These are phyloP conservation scores for Alternaria infectoria DNA, from an alignment of 2,329 filamentous ascomycete species.

Conservation along the genomic window DNA sequence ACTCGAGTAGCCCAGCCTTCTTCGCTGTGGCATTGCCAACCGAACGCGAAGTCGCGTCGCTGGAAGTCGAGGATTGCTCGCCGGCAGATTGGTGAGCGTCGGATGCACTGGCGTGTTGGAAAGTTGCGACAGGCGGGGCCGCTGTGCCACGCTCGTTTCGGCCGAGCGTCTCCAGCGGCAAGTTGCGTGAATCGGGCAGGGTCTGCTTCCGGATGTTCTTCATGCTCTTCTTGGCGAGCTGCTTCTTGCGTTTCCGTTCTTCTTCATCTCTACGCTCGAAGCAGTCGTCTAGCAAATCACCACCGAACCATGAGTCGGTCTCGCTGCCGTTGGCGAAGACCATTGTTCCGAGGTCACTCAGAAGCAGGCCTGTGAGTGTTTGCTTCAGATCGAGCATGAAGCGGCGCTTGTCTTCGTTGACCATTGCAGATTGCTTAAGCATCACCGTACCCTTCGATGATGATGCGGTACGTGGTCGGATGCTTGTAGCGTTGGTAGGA, in stretches of 20 bases:
- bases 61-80: conserved; percentile 54
- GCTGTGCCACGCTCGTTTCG: conserved; percentile 50
- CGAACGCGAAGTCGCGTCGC: conserved; percentile 52
- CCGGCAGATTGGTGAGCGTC: conserved; percentile 52
- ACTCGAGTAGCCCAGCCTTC: conserved; percentile 61
- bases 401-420: conserved; percentile 72
- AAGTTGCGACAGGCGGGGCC: conserved; percentile 51
- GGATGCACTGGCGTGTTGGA: conserved; percentile 50
- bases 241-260: conserved; percentile 48
- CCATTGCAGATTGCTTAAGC: conserved; percentile 61
- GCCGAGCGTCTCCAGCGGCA: conserved; percentile 52
- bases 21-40: conserved; percentile 51
- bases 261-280: conserved; percentile 51
- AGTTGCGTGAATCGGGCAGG: conserved; percentile 44
- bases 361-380: conserved; percentile 78
- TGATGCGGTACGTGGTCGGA: conserved; percentile 68
- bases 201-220: conserved; percentile 60
- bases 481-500: conserved; percentile 67
- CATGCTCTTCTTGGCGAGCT: conserved; percentile 60
- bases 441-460: conserved; percentile 73
- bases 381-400: conserved; percentile 81
- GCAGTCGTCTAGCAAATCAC: conserved; percentile 60
- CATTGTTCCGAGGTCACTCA: conserved; percentile 87
- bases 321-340: conserved; percentile 90
- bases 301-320: conserved; percentile 84